Conservation (phyloP, 2,329 filamentous ascomycete genomes). For the Penicillium frequentans region DNA sequence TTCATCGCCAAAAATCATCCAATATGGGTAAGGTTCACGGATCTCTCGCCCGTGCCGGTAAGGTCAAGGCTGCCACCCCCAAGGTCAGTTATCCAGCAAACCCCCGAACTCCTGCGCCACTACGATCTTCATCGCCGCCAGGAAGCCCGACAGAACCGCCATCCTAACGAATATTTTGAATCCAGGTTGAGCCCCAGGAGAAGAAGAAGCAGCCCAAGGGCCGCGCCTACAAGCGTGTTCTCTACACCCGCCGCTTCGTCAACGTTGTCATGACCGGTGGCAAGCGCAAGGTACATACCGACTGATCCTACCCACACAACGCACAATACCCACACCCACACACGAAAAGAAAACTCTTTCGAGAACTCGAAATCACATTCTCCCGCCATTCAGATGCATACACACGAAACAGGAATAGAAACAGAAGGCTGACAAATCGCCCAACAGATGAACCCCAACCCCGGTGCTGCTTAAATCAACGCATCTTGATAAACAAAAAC, state of each 20-base stretch:
- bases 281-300: conserved; percentile 82
- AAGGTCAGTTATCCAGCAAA: conserved; percentile 31
- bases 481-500: conserved; percentile 22
- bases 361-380: not conserved
- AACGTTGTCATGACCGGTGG: conserved; percentile 96
- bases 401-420: conserved; percentile 1
- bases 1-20: conserved; percentile 29
- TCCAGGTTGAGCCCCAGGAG: conserved; percentile 54
- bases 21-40: conserved; percentile 90
- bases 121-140: conserved; percentile 2
- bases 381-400: not conserved
- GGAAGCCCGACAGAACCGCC: conserved; percentile 5
- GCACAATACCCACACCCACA: conserved; percentile 30
- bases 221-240: conserved; percentile 93
- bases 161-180: conserved; percentile 21
- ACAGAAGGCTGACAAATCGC: conserved; percentile 16
- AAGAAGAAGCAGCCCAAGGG: conserved; percentile 97
- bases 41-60: conserved; percentile 92
- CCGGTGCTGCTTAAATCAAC: conserved; percentile 62
- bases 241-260: conserved; percentile 96
- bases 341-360: conserved; percentile 5
- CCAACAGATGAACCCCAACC: conserved; percentile 81
- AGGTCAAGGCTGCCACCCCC: conserved; percentile 83
- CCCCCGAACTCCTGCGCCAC: conserved; percentile 11
- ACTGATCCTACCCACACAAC: conserved; percentile 14